A percentile compares a stretch with the other conserved stretches of the same genome.
Evolutionary conservation across 208 protist species (phyloP).

Genomic region (Vickermania spadyakhi): DNA sequence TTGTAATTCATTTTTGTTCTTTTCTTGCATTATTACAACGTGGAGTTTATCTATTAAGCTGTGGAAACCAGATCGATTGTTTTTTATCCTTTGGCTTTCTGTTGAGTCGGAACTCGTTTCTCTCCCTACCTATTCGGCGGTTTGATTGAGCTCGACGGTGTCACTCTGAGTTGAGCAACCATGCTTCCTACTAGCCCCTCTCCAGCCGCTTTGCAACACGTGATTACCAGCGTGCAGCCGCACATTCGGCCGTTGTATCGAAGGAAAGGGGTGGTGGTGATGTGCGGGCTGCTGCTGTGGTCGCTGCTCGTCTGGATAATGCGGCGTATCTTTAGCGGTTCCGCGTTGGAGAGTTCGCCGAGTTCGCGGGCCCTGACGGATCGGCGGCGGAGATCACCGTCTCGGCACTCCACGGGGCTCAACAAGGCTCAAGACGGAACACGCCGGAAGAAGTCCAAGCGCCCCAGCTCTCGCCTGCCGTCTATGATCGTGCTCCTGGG

Average conservation of each 20-base stretch:
- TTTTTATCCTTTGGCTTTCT: no score
- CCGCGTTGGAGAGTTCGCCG: no score
- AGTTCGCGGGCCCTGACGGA: no score
- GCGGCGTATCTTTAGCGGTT: background rate
- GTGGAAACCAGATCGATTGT: no score
- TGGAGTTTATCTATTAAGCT: no score
- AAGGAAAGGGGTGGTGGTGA: background rate
- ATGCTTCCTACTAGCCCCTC: background rate
- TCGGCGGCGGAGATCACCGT: no score
- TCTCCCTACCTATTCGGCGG: no score
- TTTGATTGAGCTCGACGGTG: no score
- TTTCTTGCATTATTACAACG: no score
- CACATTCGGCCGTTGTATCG: background rate
- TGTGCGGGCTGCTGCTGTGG: background rate
- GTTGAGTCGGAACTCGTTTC: no score
- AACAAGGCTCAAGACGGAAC: background rate
- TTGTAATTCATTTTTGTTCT: no score
- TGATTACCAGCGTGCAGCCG: background rate
- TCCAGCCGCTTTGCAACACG: background rate
- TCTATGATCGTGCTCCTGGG: constrained; percentile 54
- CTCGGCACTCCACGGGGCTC: background rate
- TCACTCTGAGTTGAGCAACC: no score
- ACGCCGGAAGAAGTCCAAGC: constrained; percentile 9
- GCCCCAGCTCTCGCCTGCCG: constrained; percentile 34
- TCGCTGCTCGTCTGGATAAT: background rate